Evolutionary conservation across 2,329 filamentous ascomycete genomes (phyloP), one percentile per base, ranked within the genome.

Genomic region (Diplodia sapinea): DNA sequence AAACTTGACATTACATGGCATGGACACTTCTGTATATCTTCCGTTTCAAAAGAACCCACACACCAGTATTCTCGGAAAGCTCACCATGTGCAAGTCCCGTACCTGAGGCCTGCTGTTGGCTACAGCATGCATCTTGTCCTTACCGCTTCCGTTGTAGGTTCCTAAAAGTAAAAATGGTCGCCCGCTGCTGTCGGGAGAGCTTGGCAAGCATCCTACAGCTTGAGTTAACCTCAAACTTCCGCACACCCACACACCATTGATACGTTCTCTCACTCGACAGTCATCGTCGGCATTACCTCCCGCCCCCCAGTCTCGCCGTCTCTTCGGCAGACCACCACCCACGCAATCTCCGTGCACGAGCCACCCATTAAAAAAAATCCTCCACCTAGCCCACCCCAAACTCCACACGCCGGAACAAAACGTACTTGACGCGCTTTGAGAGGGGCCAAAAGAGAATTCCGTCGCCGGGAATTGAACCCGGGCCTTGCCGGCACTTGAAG

Each of bases 381-480:
- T 47, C 43, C 17, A 47, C 17, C 8, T 4, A 20, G 26, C 26
- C 26, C 26, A 26, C 26, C 26, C 26, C 26, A 26, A 26, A 26
- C 26, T 26, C 26, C 26, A 26, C 26, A 26, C 26, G 3, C 26
- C 26, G 15, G 12, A 40, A 63, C 47, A 33, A 62, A 62, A 49
- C 4, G 4, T 17, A 40, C 4, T 9, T 36, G 9, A 29, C 9
- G 36, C 12, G 12, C 12, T 51, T 31, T 13, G 5, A 17, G 12
- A n/a, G 50, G 50, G 26, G 3, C 2, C 43, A 70, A 65, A 70
- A 63, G 49, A n/a, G 0, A 59, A n/a, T 36, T 75, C 73, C 73
- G 73, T 74, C 72, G 73, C 74, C 72, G 73, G 73, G 74, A 76
- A 76, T 75, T 71, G 74, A 74, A 75, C 74, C 73, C 74, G 73